phyloP scores from a whole-genome alignment of 768 basidiomycete species.

The Pilatotrama ljubarskyi region DNA sequence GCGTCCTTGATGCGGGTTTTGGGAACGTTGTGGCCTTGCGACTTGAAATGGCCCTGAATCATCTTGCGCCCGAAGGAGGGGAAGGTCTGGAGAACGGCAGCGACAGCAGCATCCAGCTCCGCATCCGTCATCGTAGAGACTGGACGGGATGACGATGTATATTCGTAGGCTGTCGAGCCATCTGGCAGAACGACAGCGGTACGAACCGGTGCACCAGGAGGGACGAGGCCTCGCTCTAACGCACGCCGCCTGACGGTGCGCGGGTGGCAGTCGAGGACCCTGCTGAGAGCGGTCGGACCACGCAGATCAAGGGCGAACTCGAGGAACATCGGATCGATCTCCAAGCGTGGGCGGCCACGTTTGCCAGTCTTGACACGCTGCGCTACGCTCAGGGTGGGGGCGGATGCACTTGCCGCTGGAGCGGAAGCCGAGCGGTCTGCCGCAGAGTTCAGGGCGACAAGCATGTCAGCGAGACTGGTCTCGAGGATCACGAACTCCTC shows the following conservation, averaged over 20 bases:
- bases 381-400: too few species aligned
- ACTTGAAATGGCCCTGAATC: conserved; percentile 1
- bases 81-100: not conserved
- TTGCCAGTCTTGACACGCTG: too few species aligned
- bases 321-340: not conserved
- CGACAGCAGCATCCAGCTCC: not conserved
- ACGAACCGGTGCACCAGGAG: conserved; percentile 27
- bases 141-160: conserved; percentile 20
- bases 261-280: conserved; percentile 20
- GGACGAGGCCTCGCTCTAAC: conserved; percentile 28
- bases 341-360: not conserved
- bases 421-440: too few species aligned
- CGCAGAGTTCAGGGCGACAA: too few species aligned
- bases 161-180: conserved; percentile 14
- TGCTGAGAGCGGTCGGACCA: conserved; percentile 15
- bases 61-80: conserved; percentile 2
- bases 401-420: too few species aligned
- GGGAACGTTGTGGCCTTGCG: conserved; percentile 3
- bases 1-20: not conserved
- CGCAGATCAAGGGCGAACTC: conserved; percentile 1
- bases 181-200: conserved; percentile 9
- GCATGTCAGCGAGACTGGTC: too few species aligned
- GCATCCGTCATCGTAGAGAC: conserved; percentile 13
- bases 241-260: conserved; percentile 31
- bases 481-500: too few species aligned